Percentiles rank a stretch among this genome's conserved stretches.
These are phyloP conservation scores for Gossypium bickii DNA, from an alignment of 345 rosid genomes.

Conservation along the genomic window DNA sequence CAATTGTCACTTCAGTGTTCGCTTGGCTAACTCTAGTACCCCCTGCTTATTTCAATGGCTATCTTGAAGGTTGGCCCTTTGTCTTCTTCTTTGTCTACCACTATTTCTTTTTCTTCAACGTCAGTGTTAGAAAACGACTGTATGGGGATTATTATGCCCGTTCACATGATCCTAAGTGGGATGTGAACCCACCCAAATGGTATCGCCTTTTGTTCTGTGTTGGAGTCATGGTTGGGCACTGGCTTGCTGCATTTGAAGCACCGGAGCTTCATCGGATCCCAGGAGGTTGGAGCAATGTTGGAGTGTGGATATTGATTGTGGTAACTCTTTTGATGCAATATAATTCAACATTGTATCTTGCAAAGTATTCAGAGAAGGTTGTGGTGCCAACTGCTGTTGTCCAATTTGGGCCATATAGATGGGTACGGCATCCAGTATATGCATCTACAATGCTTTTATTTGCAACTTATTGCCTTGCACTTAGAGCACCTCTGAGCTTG, in stretches of 20 bases:
- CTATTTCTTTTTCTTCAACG: constrained; percentile 87
- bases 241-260: constrained; percentile 92
- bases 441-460: constrained; percentile 75
- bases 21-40: constrained; percentile 93
- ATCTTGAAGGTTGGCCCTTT: constrained; percentile 89
- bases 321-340: constrained; percentile 66
- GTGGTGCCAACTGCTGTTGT: constrained; percentile 80
- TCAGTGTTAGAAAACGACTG: constrained; percentile 67
- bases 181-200: constrained; percentile 56
- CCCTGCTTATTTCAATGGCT: constrained; percentile 78
- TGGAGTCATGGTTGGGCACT: constrained; percentile 63
- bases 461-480: constrained; percentile 52
- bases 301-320: constrained; percentile 67
- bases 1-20: constrained; percentile 59
- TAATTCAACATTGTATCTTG: constrained; percentile 72
- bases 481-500: constrained; percentile 73
- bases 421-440: constrained; percentile 81
- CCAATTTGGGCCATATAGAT: constrained; percentile 86
- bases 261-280: constrained; percentile 77
- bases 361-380: constrained; percentile 79
- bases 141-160: constrained; percentile 74
- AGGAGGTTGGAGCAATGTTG: constrained; percentile 68
- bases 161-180: constrained; percentile 80
- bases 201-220: constrained; percentile 51
- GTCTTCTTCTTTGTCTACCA: constrained; percentile 82